A percentile compares a stretch with the other conserved stretches of the same genome.
These are phyloP conservation scores for Rhodomyrtus psidioides DNA, from an alignment of 441 rosid species.

Conservation along the genomic window DNA sequence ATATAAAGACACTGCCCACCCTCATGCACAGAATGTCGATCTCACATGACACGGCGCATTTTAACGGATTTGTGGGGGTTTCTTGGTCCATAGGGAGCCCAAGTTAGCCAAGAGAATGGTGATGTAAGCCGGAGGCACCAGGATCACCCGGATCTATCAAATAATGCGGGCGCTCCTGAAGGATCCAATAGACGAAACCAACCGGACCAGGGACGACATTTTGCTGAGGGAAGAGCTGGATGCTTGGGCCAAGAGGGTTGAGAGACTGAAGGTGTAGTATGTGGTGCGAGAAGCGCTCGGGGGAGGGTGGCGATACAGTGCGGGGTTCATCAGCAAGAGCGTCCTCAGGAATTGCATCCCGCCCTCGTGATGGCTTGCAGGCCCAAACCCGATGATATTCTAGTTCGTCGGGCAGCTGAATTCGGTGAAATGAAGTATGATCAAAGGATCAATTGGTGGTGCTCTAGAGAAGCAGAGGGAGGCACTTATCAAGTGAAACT, in stretches of 20 bases:
- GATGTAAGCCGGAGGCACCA: conserved; percentile 84
- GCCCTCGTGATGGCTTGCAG: conserved; percentile 64
- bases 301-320: conserved; percentile 65
- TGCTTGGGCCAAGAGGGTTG: conserved; percentile 44
- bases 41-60: too few relatives aligned
- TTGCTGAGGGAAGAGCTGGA: conserved; percentile 72
- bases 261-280: conserved; percentile 66
- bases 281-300: conserved; percentile 41
- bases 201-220: conserved; percentile 74
- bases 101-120: conserved; percentile 51
- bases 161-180: conserved; percentile 52
- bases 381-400: conserved; percentile 73
- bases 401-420: conserved; percentile 67
- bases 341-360: conserved; percentile 48
- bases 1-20: too few relatives aligned
- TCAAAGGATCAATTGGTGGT: conserved; percentile 45
- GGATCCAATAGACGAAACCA: conserved; percentile 65
- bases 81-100: too few relatives aligned
- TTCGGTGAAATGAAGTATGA: conserved; percentile 73
- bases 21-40: too few relatives aligned
- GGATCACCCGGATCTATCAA: conserved; percentile 73
- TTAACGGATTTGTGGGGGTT: too few relatives aligned
- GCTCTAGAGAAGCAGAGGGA: conserved; percentile 20
- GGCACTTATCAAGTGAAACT: neutral
- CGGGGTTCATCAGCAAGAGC: conserved; percentile 47